A percentile compares a stretch with the other conserved stretches of the same genome.
phyloP scores from a whole-genome alignment of 2,329 filamentous ascomycete genomes.

The Ophiocordyceps sinensis region DNA sequence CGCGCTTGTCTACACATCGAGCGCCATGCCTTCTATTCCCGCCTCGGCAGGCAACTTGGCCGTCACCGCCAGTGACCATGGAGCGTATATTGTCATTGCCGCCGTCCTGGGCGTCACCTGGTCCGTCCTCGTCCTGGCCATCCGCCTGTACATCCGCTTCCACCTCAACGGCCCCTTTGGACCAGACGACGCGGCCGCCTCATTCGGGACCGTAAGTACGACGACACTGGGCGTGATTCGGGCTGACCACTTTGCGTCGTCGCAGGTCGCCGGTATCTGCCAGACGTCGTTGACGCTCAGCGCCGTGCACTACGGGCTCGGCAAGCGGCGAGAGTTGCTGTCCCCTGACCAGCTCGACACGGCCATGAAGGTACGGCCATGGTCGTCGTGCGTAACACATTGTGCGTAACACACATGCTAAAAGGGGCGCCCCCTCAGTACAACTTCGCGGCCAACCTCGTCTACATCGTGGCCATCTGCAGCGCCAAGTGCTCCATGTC shows the following conservation, averaged over 20 bases:
- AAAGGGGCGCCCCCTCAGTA: neutral
- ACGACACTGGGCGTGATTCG: too few relatives aligned
- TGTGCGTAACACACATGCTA: too few relatives aligned
- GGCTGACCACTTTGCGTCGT: too few relatives aligned
- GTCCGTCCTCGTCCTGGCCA: constrained; percentile 6
- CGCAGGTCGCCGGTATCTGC: constrained; percentile 3
- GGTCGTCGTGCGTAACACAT: too few relatives aligned
- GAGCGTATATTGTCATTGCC: constrained; percentile 6
- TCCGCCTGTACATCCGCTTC: constrained; percentile 6
- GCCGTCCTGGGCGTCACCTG: constrained; percentile 6
- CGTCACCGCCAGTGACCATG: constrained; percentile 4
- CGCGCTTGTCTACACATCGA: too few relatives aligned
- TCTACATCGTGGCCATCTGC: constrained; percentile 6
- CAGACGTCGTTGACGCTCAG: constrained; percentile 3
- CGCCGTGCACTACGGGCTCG: constrained; percentile 5
- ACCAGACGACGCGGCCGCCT: constrained; percentile 5
- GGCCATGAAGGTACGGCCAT: constrained; percentile 3
- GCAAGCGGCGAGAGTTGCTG: constrained; percentile 2
- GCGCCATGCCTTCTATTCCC: too few relatives aligned
- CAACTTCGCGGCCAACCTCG: constrained; percentile 4
- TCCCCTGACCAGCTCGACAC: neutral
- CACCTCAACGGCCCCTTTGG: constrained; percentile 5
- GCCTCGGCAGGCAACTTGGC: neutral
- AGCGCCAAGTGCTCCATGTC: constrained; percentile 7
- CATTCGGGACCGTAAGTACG: constrained; percentile 6